Base-by-base conservation (phyloP, 1,284 basidiomycete species). In the Ganoderma resinaceum region DNA sequence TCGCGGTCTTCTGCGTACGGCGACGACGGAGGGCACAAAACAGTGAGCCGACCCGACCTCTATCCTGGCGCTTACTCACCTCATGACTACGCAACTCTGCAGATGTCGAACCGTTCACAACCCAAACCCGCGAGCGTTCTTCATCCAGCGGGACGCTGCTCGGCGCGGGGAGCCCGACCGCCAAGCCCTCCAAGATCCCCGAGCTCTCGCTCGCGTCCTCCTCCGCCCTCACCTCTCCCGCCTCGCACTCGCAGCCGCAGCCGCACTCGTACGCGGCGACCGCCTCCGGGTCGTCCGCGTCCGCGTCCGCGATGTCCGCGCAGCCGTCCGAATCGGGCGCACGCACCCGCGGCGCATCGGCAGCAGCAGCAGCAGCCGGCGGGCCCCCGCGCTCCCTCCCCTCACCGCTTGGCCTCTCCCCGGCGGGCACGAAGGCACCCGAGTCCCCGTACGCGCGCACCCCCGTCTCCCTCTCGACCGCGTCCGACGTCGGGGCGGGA, bases 371-470 rank as follows among this genome's bases (percentile, higher is more conserved):
- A 4, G 14, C 52, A 11, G 31, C 52, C 3, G 0, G 29, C 11
- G n/a, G n/a, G n/a, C n/a, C n/a, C n/a, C n/a, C n/a, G n/a, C 29
- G 6, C 52, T 55, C 52, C 14, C 52, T 31, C 29, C 33, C 52
- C 5, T 6, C 29, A 31, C 46, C 0, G 9, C 29, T 5, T 16
- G 18, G 26, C 29, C 52, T 31, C 23, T 33, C 29, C 11, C 29
- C 52, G 16, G 35, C 35, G 2, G 33, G 55, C n/a, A 16, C 18
- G 35, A 63, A 63, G 16, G 23, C 55, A 1, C 62, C 55, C 3
- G 62, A 63, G 37, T 63, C 62, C 37, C 40, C 55, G 23, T 63
- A 63, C 23, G 52, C n/a, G n/a, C n/a, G n/a, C n/a, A n/a, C n/a
- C n/a, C n/a, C n/a, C n/a, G n/a, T n/a, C n/a, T n/a, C 38, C 16